Conservation (phyloP, 768 basidiomycete genomes). For the Boletus pseudo-olivaceus region DNA sequence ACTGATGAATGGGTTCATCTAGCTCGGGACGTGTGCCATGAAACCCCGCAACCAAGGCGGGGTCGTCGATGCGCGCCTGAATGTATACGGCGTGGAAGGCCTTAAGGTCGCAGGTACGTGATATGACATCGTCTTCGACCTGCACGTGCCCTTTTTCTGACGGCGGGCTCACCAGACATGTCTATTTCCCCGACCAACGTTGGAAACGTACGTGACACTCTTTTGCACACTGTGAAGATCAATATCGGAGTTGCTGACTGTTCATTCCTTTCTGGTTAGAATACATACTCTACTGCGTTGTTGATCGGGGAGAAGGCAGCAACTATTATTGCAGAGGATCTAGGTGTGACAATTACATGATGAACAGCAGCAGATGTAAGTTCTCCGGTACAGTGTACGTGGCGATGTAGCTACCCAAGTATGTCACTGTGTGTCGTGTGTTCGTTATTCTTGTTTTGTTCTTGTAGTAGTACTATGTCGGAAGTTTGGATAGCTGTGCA, state of each 20-base stretch:
- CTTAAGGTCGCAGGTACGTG: slow-evolving; percentile 58
- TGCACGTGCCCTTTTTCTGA: neutral
- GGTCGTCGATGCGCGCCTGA: slow-evolving; percentile 58
- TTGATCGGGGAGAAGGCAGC: slow-evolving; percentile 62
- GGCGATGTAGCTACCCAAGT: too few species aligned
- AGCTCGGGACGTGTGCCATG: slow-evolving; percentile 71
- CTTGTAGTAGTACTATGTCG: too few species aligned
- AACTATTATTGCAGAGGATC: slow-evolving; percentile 53
- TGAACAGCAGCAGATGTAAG: neutral
- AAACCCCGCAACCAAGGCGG: slow-evolving; percentile 56
- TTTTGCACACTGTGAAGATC: too few species aligned
- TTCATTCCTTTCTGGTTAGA: slow-evolving; percentile 14
- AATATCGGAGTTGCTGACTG: neutral
- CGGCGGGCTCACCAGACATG: slow-evolving; percentile 24
- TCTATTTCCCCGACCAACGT: slow-evolving; percentile 34
- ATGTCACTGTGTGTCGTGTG: too few species aligned
- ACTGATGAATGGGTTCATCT: neutral
- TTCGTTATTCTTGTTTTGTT: too few species aligned
- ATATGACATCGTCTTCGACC: neutral
- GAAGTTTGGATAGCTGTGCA: too few species aligned
- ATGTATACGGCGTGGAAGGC: slow-evolving; percentile 57
- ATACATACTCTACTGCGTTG: slow-evolving; percentile 43
- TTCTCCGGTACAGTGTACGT: too few species aligned
- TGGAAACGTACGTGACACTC: slow-evolving; percentile 15
- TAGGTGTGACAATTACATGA: slow-evolving; percentile 7